Evolutionary conservation across 2,329 filamentous ascomycete genomes (phyloP).

Genomic region (Talaromyces sp.): DNA sequence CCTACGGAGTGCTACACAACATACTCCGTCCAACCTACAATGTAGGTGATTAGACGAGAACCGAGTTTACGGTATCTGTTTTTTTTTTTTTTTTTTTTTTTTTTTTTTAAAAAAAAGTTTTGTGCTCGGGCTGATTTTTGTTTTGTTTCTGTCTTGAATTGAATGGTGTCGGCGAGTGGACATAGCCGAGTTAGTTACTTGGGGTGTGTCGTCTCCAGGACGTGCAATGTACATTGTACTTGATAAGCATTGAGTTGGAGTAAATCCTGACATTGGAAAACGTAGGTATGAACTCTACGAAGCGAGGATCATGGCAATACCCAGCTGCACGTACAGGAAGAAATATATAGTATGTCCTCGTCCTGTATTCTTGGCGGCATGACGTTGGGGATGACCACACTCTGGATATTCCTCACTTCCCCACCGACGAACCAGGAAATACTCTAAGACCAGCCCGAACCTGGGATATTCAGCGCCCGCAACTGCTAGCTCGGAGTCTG

Average conservation of each 20-base stretch:
- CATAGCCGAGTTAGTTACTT: background rate
- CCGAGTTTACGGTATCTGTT: background rate
- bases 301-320: background rate
- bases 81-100: too few relatives aligned
- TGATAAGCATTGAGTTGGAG: too few relatives aligned
- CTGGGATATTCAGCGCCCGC: background rate
- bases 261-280: background rate
- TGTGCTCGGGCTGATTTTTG: background rate
- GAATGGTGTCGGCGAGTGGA: background rate
- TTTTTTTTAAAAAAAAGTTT: too few relatives aligned
- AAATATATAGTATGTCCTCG: background rate
- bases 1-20: background rate
- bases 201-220: background rate
- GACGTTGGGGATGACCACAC: slow-evolving; percentile 5
- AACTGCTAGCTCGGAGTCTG: background rate
- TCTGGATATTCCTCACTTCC: background rate
- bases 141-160: background rate
- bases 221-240: too few relatives aligned
- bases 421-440: background rate
- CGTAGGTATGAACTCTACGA: background rate
- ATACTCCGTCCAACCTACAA: background rate
- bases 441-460: background rate
- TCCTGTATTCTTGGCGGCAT: background rate
- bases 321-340: background rate
- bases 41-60: background rate